A percentile compares a stretch with the other conserved stretches of the same genome.
Conservation (phyloP, 306 rosid species). For the Calophaca sinica region DNA sequence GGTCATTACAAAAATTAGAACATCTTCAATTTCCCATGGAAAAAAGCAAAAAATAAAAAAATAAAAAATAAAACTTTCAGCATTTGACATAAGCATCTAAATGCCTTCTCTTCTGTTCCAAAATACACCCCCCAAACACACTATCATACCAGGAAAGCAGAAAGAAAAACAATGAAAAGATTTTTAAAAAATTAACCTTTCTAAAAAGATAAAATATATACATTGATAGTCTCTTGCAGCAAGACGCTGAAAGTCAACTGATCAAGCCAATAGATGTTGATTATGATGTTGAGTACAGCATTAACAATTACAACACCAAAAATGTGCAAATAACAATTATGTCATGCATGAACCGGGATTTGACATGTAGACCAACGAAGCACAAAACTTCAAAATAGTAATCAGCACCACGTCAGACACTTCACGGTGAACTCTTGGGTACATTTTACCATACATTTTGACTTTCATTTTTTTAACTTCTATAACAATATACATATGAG, state of each 20-base stretch:
- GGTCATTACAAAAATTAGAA: slow-evolving; percentile 1
- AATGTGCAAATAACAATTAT: background rate
- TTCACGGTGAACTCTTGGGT: background rate
- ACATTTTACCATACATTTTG: background rate
- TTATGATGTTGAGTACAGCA: background rate
- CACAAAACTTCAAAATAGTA: background rate
- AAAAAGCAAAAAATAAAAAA: background rate
- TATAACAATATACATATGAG: background rate
- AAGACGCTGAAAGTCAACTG: background rate
- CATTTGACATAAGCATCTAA: background rate
- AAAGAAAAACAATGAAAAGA: background rate
- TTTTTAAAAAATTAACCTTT: background rate
- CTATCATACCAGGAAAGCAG: background rate
- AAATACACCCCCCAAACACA: background rate
- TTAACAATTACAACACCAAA: background rate
- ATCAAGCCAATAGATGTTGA: background rate
- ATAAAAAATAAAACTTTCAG: background rate
- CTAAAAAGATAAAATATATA: background rate
- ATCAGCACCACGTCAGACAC: background rate
- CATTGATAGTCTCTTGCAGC: background rate
- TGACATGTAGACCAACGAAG: background rate
- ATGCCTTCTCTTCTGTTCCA: background rate
- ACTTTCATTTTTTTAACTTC: background rate
- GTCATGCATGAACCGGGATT: background rate
- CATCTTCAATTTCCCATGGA: background rate